phyloP scores from a whole-genome alignment of 768 basidiomycete genomes.

The Collybiopsis confluens region DNA sequence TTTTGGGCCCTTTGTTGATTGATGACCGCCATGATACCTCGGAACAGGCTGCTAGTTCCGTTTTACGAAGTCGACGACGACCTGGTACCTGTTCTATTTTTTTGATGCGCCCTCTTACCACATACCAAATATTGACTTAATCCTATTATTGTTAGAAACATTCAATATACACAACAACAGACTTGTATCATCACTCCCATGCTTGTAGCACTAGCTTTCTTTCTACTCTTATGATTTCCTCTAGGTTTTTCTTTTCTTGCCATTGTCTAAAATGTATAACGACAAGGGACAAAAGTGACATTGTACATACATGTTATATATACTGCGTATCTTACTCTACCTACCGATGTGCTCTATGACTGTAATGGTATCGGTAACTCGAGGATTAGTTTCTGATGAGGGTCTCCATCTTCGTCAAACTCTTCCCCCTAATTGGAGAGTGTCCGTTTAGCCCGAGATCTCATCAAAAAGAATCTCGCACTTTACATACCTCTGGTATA shows the following conservation, averaged over 20 bases:
- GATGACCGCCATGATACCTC: constrained; percentile 1
- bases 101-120: background rate
- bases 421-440: constrained; percentile 42
- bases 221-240: background rate
- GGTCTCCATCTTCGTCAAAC: constrained; percentile 81
- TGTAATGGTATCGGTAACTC: constrained; percentile 41
- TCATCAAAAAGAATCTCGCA: constrained; percentile 20
- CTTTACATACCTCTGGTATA: constrained; percentile 62
- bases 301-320: background rate
- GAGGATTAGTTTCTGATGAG: constrained; percentile 80
- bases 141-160: constrained; percentile 3
- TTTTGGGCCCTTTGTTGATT: constrained; percentile 7
- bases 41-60: background rate
- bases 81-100: background rate
- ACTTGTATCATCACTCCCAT: constrained; percentile 7
- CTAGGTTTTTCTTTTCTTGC: background rate
- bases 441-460: constrained; percentile 9
- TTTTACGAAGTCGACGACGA: constrained; percentile 5
- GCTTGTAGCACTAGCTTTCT: background rate
- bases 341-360: background rate
- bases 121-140: background rate
- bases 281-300: background rate
- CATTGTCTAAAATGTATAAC: no score
- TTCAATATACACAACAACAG: background rate
- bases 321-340: no score